Conservation (phyloP, 2,329 filamentous ascomycete genomes). For the Ambrosiella xylebori region DNA sequence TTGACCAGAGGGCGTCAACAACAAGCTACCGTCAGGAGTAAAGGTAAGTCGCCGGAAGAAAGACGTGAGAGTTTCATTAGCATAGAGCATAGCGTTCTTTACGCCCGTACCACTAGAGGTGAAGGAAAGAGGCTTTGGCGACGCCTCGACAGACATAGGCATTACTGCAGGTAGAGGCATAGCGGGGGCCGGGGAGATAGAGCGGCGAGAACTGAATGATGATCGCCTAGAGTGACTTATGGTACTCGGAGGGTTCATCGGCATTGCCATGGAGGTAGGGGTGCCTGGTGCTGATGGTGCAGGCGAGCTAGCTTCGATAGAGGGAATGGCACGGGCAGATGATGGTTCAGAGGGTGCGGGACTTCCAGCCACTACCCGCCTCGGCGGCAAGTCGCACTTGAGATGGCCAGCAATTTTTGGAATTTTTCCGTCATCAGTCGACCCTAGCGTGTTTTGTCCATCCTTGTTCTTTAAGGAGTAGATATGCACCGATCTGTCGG, state of each 20-base stretch:
- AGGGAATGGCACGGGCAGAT: constrained; percentile 26
- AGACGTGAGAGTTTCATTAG: constrained; percentile 89
- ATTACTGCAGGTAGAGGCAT: constrained; percentile 90
- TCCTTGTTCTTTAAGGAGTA: constrained; percentile 95
- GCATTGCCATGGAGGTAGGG: constrained; percentile 70
- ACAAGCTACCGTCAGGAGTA: constrained; percentile 80
- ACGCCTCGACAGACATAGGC: constrained; percentile 57
- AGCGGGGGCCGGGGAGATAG: constrained; percentile 82
- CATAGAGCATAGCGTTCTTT: constrained; percentile 80
- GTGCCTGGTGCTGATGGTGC: constrained; percentile 84
- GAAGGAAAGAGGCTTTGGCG: constrained; percentile 55
- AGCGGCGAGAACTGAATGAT: constrained; percentile 76
- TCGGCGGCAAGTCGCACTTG: constrained; percentile 78
- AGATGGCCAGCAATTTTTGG: constrained; percentile 63
- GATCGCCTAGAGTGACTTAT: constrained; percentile 88
- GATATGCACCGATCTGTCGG: constrained; percentile 92
- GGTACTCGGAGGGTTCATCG: constrained; percentile 87
- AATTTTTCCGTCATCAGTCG: constrained; percentile 43
- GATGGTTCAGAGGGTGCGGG: constrained; percentile 45
- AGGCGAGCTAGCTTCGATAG: constrained; percentile 54
- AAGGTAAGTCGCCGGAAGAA: constrained; percentile 93
- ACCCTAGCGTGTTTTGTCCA: constrained; percentile 67
- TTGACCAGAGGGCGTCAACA: constrained; percentile 88
- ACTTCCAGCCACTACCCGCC: constrained; percentile 78
- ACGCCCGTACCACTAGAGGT: constrained; percentile 41